These are phyloP conservation scores for Penicillium macrosclerotiorum DNA, from an alignment of 495 filamentous ascomycete species.

Conservation along the genomic window DNA sequence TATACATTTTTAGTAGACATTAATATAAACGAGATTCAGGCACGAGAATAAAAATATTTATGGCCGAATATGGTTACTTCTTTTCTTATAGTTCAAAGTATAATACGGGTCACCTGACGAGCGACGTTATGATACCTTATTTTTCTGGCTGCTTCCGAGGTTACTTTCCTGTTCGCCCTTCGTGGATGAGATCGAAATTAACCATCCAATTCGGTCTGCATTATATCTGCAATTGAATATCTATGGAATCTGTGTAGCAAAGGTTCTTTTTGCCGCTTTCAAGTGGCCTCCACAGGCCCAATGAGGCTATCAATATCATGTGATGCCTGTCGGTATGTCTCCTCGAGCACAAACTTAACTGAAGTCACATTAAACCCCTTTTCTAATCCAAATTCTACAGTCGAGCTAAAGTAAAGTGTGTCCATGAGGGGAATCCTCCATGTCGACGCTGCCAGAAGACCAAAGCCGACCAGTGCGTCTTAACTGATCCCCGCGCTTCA, in stretches of 20 bases:
- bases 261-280: neutral
- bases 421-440: slow-evolving; percentile 39
- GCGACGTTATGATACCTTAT: slow-evolving; percentile 7
- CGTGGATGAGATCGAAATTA: no score
- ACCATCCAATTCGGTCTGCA: no score
- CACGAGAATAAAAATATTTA: no score
- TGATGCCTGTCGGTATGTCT: slow-evolving; percentile 37
- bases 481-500: slow-evolving; percentile 33
- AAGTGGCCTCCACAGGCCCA: neutral
- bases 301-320: slow-evolving; percentile 47
- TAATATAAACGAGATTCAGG: neutral
- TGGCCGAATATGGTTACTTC: no score
- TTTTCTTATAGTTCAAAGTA: no score
- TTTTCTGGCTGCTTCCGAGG: slow-evolving; percentile 4
- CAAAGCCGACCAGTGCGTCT: slow-evolving; percentile 22
- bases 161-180: neutral
- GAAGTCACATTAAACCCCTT: neutral
- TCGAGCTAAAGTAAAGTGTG: slow-evolving; percentile 44
- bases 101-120: slow-evolving; percentile 9
- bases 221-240: neutral
- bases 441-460: slow-evolving; percentile 37
- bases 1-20: slow-evolving; percentile 7
- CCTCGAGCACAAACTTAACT: neutral
- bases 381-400: slow-evolving; percentile 10
- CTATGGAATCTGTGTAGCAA: neutral